A percentile compares a stretch with the other conserved stretches of the same genome.
Evolutionary conservation across 2,329 filamentous ascomycete genomes (phyloP).

Genomic region (Colletotrichum sp.): DNA sequence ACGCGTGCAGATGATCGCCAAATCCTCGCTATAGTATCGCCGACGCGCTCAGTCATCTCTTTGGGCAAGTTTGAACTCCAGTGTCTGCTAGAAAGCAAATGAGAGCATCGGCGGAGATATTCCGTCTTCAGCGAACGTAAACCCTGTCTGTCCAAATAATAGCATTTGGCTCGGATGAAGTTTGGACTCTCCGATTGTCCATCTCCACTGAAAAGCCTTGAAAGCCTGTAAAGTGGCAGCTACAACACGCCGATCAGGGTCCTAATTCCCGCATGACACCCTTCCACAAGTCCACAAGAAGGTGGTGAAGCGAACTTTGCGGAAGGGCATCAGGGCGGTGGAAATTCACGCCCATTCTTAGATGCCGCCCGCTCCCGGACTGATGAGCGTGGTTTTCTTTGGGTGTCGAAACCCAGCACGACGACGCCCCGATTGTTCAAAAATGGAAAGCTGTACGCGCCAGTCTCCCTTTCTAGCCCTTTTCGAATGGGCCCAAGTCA

Average conservation of each 20-base stretch:
- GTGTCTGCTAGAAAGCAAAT: not conserved
- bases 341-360: not conserved
- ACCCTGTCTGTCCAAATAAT: not conserved
- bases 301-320: slow-evolving; percentile 1
- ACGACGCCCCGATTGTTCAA: not conserved
- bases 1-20: not conserved
- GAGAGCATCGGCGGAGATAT: not conserved
- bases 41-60: not conserved
- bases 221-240: not conserved
- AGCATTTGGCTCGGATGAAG: slow-evolving; percentile 10
- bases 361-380: slow-evolving; percentile 1
- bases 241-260: slow-evolving; percentile 9
- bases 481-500: not conserved
- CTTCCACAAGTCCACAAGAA: not conserved
- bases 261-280: not conserved
- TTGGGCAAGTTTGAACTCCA: not conserved
- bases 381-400: not conserved
- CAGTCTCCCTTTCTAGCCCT: not conserved
- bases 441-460: not conserved
- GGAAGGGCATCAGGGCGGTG: not conserved
- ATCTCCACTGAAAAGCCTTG: not conserved
- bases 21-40: not conserved
- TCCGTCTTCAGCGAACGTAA: not conserved
- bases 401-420: not conserved
- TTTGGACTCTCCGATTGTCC: not conserved